These are phyloP conservation scores for Chrysanthemum seticuspe DNA, from an alignment of 129 eudicot genomes.

Conservation along the genomic window DNA sequence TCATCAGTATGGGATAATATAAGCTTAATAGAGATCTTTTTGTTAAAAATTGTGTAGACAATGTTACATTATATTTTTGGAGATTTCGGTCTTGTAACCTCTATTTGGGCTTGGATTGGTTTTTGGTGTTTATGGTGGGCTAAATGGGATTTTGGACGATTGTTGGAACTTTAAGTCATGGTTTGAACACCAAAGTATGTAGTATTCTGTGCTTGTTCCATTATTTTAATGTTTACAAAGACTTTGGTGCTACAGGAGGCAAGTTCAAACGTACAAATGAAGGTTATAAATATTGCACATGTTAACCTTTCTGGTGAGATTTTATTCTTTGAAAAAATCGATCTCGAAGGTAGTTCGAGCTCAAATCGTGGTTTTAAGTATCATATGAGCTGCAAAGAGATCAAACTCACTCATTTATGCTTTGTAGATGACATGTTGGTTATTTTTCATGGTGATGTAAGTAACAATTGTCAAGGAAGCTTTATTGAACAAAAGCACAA, in stretches of 20 bases:
- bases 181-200: slow-evolving; percentile 82
- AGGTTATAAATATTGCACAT: slow-evolving; percentile 24
- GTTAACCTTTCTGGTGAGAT: too few relatives aligned
- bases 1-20: slow-evolving; percentile 43
- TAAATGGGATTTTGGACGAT: slow-evolving; percentile 72
- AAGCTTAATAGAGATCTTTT: slow-evolving; percentile 49
- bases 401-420: too few relatives aligned
- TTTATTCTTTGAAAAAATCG: too few relatives aligned
- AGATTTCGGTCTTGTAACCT: slow-evolving; percentile 44
- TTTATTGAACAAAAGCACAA: too few relatives aligned
- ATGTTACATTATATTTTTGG: slow-evolving; percentile 42
- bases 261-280: slow-evolving; percentile 38
- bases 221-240: slow-evolving; percentile 62
- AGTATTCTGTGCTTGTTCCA: slow-evolving; percentile 72
- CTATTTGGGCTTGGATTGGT: slow-evolving; percentile 41
- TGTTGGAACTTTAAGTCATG: slow-evolving; percentile 77
- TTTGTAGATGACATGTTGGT: too few relatives aligned
- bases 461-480: too few relatives aligned
- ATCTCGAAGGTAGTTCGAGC: too few relatives aligned
- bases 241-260: slow-evolving; percentile 28
- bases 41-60: slow-evolving; percentile 39
- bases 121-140: slow-evolving; percentile 59
- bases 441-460: too few relatives aligned
- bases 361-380: too few relatives aligned
- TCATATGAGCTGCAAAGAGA: too few relatives aligned